A percentile compares a stretch with the other conserved stretches of the same genome.
phyloP scores from a whole-genome alignment of 805 yeast genomes.

The Wickerhamomyces ciferrii region DNA sequence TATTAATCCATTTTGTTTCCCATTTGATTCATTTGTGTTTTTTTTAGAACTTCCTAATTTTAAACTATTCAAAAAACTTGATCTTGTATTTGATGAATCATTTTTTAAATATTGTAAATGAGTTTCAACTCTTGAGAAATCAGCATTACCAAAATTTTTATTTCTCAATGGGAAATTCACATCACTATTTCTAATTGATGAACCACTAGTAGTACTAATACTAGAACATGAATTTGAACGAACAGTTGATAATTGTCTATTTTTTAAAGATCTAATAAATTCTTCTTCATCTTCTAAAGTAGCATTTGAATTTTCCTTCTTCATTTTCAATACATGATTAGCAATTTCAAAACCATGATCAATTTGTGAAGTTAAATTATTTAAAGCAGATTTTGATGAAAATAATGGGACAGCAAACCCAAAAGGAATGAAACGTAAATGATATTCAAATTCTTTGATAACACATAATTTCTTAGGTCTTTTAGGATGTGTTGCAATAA shows the following conservation, averaged over 20 bases:
- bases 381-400: constrained; percentile 8
- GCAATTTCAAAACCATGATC: constrained; percentile 13
- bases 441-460: constrained; percentile 29
- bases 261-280: background rate
- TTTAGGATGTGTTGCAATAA: constrained; percentile 40
- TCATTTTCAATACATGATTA: constrained; percentile 11
- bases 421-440: constrained; percentile 35
- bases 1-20: constrained; percentile 23
- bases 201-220: background rate
- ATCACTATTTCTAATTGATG: background rate
- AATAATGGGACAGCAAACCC: constrained; percentile 24
- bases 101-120: constrained; percentile 4
- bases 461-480: constrained; percentile 22
- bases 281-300: constrained; percentile 8
- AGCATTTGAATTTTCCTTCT: background rate
- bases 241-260: background rate
- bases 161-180: constrained; percentile 10
- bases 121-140: constrained; percentile 14
- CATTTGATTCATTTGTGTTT: background rate
- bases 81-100: background rate
- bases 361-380: constrained; percentile 6
- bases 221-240: background rate
- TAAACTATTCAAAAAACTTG: constrained; percentile 1
- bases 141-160: constrained; percentile 9
- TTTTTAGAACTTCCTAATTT: background rate